Evolutionary conservation across 1,284 basidiomycete genomes (phyloP).

Genomic region (Tilletia walkeri): DNA sequence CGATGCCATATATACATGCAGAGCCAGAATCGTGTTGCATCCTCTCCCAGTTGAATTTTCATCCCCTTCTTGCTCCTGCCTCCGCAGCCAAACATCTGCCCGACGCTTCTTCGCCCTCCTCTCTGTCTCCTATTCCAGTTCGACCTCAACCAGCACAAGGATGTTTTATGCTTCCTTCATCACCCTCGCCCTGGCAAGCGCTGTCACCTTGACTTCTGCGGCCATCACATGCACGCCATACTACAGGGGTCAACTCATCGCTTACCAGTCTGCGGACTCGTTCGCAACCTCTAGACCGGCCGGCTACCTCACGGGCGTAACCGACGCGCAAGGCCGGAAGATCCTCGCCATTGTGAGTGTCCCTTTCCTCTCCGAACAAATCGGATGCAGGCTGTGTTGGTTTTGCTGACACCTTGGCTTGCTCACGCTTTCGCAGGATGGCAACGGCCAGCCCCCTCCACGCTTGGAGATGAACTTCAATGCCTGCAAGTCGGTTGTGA

Average conservation of each 20-base stretch:
- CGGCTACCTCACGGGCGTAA: background rate
- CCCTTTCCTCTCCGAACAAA: background rate
- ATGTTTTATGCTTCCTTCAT: background rate
- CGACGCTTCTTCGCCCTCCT: background rate
- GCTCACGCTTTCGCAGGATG: background rate
- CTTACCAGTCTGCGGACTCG: background rate
- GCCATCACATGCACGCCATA: background rate
- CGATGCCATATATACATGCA: too few relatives aligned
- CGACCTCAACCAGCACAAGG: background rate
- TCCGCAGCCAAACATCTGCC: background rate
- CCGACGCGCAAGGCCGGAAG: slow-evolving; percentile 2
- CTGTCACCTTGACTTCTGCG: background rate
- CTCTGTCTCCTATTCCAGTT: background rate
- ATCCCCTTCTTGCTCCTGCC: too few relatives aligned
- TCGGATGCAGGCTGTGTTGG: background rate
- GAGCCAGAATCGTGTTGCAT: too few relatives aligned
- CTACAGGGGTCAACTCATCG: background rate
- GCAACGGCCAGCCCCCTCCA: slow-evolving; percentile 2
- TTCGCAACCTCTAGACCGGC: background rate
- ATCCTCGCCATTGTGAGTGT: slow-evolving; percentile 8
- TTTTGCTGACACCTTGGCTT: background rate
- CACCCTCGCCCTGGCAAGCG: background rate
- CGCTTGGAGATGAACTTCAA: background rate
- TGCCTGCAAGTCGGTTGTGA: background rate
- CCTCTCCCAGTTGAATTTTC: too few relatives aligned